Evolutionary conservation across 768 basidiomycete genomes (phyloP).

Genomic region (Symmetrospora coprosmae): DNA sequence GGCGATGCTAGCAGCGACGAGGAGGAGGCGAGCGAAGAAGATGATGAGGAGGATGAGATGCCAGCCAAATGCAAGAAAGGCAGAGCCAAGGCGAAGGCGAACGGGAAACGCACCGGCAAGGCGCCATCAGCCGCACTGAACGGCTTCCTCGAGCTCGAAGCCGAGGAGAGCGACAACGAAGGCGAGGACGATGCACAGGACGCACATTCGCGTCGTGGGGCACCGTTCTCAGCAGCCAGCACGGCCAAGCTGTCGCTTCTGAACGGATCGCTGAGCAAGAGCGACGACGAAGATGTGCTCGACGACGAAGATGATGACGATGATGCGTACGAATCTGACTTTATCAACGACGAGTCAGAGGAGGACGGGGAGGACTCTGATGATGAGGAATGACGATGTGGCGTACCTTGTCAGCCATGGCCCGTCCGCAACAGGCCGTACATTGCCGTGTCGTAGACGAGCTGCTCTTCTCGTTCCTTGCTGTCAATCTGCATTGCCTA

Average conservation of each 20-base stretch:
- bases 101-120: too few species aligned
- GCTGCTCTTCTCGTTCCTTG: too few species aligned
- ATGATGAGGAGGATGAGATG: conserved; percentile 46
- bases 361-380: conserved; percentile 30
- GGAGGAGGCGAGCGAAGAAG: conserved; percentile 28
- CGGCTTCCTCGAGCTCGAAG: conserved; percentile 41
- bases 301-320: conserved; percentile 40
- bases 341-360: conserved; percentile 37
- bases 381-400: conserved; percentile 31
- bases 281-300: conserved; percentile 41
- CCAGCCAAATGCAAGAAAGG: too few species aligned
- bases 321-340: conserved; percentile 19
- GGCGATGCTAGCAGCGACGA: conserved; percentile 31
- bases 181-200: conserved; percentile 32
- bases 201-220: too few species aligned
- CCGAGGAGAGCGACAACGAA: conserved; percentile 44
- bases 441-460: too few species aligned
- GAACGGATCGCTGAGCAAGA: too few species aligned
- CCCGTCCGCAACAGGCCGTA: too few species aligned
- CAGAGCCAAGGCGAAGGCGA: too few species aligned
- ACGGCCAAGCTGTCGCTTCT: too few species aligned
- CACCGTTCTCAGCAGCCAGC: too few species aligned
- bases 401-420: too few species aligned
- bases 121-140: background rate
- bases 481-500: too few species aligned